Conservation (phyloP, 1,284 basidiomycete species). For the Heterobasidion annosum region DNA sequence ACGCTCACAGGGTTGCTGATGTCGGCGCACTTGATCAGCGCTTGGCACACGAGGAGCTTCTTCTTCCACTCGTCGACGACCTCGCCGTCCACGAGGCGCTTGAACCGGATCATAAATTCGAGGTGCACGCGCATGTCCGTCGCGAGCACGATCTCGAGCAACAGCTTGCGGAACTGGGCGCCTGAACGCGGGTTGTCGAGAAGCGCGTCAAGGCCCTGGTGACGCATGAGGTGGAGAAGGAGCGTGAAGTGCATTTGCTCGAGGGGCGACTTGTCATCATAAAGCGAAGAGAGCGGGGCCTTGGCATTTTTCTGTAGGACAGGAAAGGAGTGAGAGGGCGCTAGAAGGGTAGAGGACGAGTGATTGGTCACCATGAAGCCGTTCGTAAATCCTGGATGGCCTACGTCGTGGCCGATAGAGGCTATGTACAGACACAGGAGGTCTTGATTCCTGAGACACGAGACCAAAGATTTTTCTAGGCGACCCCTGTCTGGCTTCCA, state of each 20-base stretch:
- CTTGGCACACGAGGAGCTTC: constrained; percentile 77
- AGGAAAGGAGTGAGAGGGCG: too few relatives aligned
- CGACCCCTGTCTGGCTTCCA: constrained; percentile 41
- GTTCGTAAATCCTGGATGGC: constrained; percentile 89
- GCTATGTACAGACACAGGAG: constrained; percentile 80
- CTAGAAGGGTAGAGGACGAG: not conserved
- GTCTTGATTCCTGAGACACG: constrained; percentile 54
- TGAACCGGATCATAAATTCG: constrained; percentile 72
- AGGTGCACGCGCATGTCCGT: constrained; percentile 92
- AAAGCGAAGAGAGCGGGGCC: constrained; percentile 80
- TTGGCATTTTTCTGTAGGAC: constrained; percentile 77
- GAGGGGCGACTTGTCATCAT: constrained; percentile 81
- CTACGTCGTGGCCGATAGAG: constrained; percentile 92
- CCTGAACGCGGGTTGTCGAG: constrained; percentile 45
- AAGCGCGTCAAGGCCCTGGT: constrained; percentile 66
- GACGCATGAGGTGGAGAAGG: constrained; percentile 73
- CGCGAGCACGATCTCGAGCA: constrained; percentile 76
- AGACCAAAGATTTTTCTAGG: constrained; percentile 33
- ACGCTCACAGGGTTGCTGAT: constrained; percentile 88
- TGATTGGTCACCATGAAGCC: constrained; percentile 72
- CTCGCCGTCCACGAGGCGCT: constrained; percentile 31
- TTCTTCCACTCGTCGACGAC: constrained; percentile 33
- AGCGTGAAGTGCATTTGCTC: constrained; percentile 92
- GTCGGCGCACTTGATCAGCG: constrained; percentile 91
- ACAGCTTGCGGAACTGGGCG: constrained; percentile 57